These are phyloP conservation scores for Penicillium sp. DNA, from an alignment of 2,329 filamentous ascomycete species.

Conservation along the genomic window DNA sequence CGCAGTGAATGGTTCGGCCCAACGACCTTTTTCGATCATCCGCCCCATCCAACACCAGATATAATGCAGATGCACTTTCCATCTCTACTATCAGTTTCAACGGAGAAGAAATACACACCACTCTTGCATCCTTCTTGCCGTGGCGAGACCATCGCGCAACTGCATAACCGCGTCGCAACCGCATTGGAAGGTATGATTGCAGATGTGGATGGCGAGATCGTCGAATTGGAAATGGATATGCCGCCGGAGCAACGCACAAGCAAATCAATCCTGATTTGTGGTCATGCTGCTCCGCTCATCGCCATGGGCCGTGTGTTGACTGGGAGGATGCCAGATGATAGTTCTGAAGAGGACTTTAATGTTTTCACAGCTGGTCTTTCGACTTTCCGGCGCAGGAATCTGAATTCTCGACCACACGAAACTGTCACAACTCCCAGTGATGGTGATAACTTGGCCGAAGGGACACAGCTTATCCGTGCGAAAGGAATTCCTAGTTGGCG, in stretches of 20 bases:
- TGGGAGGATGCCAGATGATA: constrained; percentile 65
- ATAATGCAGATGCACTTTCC: constrained; percentile 62
- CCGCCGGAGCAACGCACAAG: constrained; percentile 49
- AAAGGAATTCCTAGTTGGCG: constrained; percentile 47
- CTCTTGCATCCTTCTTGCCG: constrained; percentile 62
- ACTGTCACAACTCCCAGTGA: constrained; percentile 11
- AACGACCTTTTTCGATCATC: constrained; percentile 73
- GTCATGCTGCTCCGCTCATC: constrained; percentile 86
- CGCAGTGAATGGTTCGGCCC: constrained; percentile 83
- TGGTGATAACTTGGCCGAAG: too few relatives aligned
- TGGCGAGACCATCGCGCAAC: constrained; percentile 71
- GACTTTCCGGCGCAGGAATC: constrained; percentile 52
- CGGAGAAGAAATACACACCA: constrained; percentile 50
- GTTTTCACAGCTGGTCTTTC: constrained; percentile 79
- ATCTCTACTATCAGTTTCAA: constrained; percentile 45
- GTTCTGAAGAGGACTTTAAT: constrained; percentile 70
- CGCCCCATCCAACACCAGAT: constrained; percentile 61
- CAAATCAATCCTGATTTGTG: constrained; percentile 68
- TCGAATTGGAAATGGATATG: constrained; percentile 41
- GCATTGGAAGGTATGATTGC: constrained; percentile 65
- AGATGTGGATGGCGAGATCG: constrained; percentile 58
- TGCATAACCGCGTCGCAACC: constrained; percentile 73
- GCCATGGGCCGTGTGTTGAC: constrained; percentile 77
- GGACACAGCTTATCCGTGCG: constrained; percentile 26
- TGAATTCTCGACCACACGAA: too few relatives aligned